These are phyloP conservation scores for Triticum dicoccoides DNA, from an alignment of 176 grass and related monocot genomes.

Conservation along the genomic window DNA sequence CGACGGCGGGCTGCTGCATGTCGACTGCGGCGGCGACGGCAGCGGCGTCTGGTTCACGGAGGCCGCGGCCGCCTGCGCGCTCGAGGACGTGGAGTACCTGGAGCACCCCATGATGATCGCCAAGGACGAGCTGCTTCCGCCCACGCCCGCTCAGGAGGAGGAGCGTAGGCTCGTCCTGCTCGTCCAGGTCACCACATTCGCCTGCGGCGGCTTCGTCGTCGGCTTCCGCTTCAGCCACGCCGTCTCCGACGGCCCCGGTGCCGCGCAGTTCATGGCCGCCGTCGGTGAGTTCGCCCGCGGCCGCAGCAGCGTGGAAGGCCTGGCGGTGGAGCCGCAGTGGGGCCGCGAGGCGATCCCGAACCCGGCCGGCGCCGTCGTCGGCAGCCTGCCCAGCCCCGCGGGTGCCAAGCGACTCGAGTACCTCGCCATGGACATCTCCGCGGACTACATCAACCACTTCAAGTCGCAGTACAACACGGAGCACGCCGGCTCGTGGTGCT, in stretches of 20 bases:
- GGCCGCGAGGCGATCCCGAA: conserved; percentile 56
- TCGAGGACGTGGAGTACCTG: conserved; percentile 84
- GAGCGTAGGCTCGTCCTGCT: conserved; percentile 58
- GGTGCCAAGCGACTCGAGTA: conserved; percentile 53
- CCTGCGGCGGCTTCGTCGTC: conserved; percentile 71
- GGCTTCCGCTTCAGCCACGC: conserved; percentile 90
- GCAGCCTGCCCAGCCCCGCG: conserved; percentile 39
- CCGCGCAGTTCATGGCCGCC: conserved; percentile 71
- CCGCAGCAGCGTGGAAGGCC: neutral
- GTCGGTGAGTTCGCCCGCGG: conserved; percentile 61
- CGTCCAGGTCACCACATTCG: conserved; percentile 89
- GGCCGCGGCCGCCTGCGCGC: conserved; percentile 21
- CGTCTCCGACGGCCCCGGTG: conserved; percentile 63
- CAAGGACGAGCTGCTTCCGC: conserved; percentile 80
- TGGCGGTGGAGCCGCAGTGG: conserved; percentile 51
- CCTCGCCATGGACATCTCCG: conserved; percentile 74
- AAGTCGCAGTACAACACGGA: conserved; percentile 50
- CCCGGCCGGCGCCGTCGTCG: conserved; percentile 31
- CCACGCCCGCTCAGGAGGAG: conserved; percentile 9
- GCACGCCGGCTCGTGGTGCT: conserved; percentile 37
- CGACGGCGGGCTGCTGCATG: conserved; percentile 56
- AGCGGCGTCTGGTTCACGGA: conserved; percentile 72
- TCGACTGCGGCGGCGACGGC: conserved; percentile 50
- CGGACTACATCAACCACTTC: conserved; percentile 71
- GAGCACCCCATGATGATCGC: conserved; percentile 83